Conservation (phyloP, 441 rosid species). For the Arabidopsis lyrata region DNA sequence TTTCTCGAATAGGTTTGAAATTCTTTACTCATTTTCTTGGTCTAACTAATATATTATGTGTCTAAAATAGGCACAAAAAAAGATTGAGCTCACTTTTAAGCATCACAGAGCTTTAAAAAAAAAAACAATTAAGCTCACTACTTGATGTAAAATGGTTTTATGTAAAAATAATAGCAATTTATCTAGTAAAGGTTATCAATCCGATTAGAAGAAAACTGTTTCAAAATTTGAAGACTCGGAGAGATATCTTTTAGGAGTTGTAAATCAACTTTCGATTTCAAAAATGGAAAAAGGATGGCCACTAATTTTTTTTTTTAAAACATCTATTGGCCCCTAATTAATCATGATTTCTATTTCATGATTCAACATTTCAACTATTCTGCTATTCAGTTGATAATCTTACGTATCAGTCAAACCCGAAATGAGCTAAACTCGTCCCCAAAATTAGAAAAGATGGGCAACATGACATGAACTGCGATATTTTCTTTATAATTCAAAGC, state of each 20-base stretch:
- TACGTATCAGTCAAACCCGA: neutral
- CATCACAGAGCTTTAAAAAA: neutral
- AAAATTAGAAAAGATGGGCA: neutral
- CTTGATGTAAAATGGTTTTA: neutral
- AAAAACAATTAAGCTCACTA: neutral
- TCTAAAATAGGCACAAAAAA: conserved; percentile 7
- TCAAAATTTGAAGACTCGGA: neutral
- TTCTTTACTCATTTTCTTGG: conserved; percentile 16
- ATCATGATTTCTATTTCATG: too few species aligned
- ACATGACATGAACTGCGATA: neutral
- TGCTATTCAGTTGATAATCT: too few species aligned
- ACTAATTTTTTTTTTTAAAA: too few species aligned
- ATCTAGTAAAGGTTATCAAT: neutral
- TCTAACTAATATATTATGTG: conserved; percentile 11
- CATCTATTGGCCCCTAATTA: too few species aligned
- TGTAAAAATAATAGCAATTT: neutral
- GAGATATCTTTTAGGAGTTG: neutral
- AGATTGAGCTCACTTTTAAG: neutral
- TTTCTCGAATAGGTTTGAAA: conserved; percentile 6
- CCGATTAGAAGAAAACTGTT: neutral
- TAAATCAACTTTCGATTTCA: neutral
- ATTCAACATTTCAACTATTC: too few species aligned
- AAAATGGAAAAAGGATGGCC: neutral
- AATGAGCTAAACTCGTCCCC: neutral
- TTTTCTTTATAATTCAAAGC: neutral